Base-by-base conservation (phyloP, 2,329 filamentous ascomycete genomes). In the Arthroderma sp. region DNA sequence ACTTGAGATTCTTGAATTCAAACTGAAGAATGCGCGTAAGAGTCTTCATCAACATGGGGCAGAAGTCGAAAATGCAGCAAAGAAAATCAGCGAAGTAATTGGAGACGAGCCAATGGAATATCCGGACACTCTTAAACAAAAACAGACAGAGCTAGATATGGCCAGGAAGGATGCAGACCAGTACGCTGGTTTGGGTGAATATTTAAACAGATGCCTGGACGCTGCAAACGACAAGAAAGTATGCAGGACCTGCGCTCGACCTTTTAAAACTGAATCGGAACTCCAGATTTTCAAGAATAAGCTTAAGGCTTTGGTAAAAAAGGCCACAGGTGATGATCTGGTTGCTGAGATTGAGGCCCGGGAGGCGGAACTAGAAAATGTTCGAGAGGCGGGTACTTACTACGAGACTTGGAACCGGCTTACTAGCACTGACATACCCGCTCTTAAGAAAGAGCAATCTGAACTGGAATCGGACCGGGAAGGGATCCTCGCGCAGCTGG, bases 351-450 rank as follows among this genome's bases (percentile, higher is more conserved):
- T 87, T 55, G 74, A 82, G 41, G 79, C 83, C 55, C 70, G 83
- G 2, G 79, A 88, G 60, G 77, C 79, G 25, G 78, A 85, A 8
- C 71, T 87, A n/a, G 77, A 81, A 47, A 77, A 74, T 55, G 78
- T 88, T 43, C 81, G 82, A 56, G 79, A 77, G 6, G 85, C 82
- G 23, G 80, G 82, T 33, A 77, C 82, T 2, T 79, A 83, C 59
- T 89, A 87, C 66, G 89, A 96, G 59, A 83, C 82, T 0, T 91
- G 87, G 72, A 76, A 81, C 59, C 82, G 87, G 47, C 73, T 95
- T 13, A 80, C 79, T 33, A 69, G 77, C 47, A 77, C 76, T 4
- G 89, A 95, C 63, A 79, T 95, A 55, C 88, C 88, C 0, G 74
- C 76, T 0, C 70, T 90, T 15, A 79, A 84, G 63, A 78, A 79